Evolutionary conservation across 768 basidiomycete genomes (phyloP).

Genomic region (Coprinellus micaceus): DNA sequence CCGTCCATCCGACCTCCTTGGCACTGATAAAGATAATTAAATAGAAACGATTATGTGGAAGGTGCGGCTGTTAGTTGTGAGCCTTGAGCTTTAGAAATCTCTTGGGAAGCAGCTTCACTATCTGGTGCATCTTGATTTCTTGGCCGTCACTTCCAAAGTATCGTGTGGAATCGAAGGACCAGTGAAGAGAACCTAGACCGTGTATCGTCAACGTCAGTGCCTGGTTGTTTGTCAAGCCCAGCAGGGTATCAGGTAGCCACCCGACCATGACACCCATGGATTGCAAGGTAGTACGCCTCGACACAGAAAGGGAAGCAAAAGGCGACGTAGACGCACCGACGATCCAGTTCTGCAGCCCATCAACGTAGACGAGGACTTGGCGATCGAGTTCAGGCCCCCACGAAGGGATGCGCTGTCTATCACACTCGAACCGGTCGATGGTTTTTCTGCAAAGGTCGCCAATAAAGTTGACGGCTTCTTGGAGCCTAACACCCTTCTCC

Average conservation of each 20-base stretch:
- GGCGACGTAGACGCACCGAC: constrained; percentile 36
- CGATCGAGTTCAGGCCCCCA: constrained; percentile 59
- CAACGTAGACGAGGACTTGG: constrained; percentile 54
- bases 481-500: constrained; percentile 51
- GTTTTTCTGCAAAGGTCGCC: constrained; percentile 56
- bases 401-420: constrained; percentile 49
- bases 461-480: constrained; percentile 60
- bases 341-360: constrained; percentile 66
- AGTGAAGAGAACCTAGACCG: constrained; percentile 47
- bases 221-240: too few species aligned
- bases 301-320: constrained; percentile 1
- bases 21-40: too few species aligned
- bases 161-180: constrained; percentile 65
- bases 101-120: constrained; percentile 48
- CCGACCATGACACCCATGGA: too few species aligned
- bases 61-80: too few species aligned
- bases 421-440: constrained; percentile 48
- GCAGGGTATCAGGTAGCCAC: too few species aligned
- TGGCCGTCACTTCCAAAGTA: constrained; percentile 61
- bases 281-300: too few species aligned
- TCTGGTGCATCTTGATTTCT: constrained; percentile 48
- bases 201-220: too few species aligned
- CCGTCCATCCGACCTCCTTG: too few species aligned
- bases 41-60: too few species aligned
- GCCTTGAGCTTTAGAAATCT: too few species aligned